phyloP scores from a whole-genome alignment of 129 eudicot species.

The Tagetes patula region DNA sequence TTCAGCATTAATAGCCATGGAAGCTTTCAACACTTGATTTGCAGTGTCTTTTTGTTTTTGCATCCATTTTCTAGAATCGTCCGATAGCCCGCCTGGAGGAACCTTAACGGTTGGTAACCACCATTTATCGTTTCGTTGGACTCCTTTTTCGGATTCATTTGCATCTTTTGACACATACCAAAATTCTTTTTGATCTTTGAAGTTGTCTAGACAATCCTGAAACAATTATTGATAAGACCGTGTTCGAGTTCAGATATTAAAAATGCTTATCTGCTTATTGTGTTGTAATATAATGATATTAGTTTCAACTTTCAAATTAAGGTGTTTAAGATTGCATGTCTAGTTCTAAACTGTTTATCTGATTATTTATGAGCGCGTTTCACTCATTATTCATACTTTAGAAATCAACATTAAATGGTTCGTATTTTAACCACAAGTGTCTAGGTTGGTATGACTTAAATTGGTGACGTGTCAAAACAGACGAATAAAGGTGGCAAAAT shows the following conservation, averaged over 20 bases:
- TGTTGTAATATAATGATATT: neutral
- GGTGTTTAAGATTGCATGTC: neutral
- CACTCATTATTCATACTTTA: neutral
- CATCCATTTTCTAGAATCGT: slow-evolving; percentile 57
- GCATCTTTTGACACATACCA: slow-evolving; percentile 72
- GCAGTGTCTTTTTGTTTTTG: slow-evolving; percentile 77
- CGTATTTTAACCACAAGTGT: too few relatives aligned
- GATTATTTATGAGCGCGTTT: neutral
- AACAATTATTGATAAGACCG: neutral
- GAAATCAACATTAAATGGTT: neutral
- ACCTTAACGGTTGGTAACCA: slow-evolving; percentile 82
- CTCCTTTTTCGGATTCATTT: slow-evolving; percentile 67
- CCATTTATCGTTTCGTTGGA: slow-evolving; percentile 70
- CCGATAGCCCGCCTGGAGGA: slow-evolving; percentile 67
- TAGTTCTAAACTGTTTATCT: neutral
- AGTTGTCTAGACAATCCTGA: slow-evolving; percentile 76
- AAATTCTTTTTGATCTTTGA: slow-evolving; percentile 54
- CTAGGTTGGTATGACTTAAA: too few relatives aligned
- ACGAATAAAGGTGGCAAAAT: neutral
- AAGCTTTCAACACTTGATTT: slow-evolving; percentile 83
- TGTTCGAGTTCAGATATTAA: neutral
- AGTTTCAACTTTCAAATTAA: too few relatives aligned
- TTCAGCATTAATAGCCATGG: slow-evolving; percentile 86
- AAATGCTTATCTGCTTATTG: neutral
- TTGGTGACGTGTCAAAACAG: neutral